These are phyloP conservation scores for Xylariaceae sp. DNA, from an alignment of 2,329 filamentous ascomycete species.

Conservation along the genomic window DNA sequence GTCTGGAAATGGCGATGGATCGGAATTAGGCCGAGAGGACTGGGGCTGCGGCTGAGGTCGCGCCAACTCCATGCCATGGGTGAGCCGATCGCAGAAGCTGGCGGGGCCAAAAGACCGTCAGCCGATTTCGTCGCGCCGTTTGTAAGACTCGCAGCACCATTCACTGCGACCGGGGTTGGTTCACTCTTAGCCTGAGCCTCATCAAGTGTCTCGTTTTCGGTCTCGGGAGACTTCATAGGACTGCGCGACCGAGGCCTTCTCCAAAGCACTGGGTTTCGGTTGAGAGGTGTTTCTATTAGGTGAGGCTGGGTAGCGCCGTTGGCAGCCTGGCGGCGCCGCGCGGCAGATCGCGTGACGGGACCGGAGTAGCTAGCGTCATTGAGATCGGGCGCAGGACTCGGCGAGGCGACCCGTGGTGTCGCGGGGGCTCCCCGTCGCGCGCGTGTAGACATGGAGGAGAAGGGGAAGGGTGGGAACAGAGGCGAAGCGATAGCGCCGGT, in stretches of 20 bases:
- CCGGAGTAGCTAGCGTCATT: constrained; percentile 55
- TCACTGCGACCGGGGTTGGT: constrained; percentile 31
- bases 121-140: constrained; percentile 28
- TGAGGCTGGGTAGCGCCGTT: constrained; percentile 46
- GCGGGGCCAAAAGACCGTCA: constrained; percentile 70
- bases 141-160: constrained; percentile 20
- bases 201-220: constrained; percentile 50
- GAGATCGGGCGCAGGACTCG: constrained; percentile 61
- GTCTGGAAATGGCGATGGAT: constrained; percentile 88
- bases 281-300: constrained; percentile 54
- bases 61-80: constrained; percentile 66
- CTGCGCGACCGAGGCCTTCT: constrained; percentile 68
- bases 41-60: constrained; percentile 85
- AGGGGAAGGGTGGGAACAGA: constrained; percentile 55
- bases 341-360: constrained; percentile 71
- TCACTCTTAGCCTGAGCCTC: constrained; percentile 37
- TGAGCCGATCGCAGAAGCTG: constrained; percentile 44
- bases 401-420: constrained; percentile 83
- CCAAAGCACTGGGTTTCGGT: constrained; percentile 48
- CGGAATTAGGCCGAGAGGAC: constrained; percentile 87
- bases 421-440: constrained; percentile 57
- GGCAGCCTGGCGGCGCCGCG: constrained; percentile 49
- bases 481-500: constrained; percentile 53
- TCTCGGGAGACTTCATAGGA: constrained; percentile 50
- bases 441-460: constrained; percentile 46